These are phyloP conservation scores for Cochlearia excelsa DNA, from an alignment of 345 rosid species.

Conservation along the genomic window DNA sequence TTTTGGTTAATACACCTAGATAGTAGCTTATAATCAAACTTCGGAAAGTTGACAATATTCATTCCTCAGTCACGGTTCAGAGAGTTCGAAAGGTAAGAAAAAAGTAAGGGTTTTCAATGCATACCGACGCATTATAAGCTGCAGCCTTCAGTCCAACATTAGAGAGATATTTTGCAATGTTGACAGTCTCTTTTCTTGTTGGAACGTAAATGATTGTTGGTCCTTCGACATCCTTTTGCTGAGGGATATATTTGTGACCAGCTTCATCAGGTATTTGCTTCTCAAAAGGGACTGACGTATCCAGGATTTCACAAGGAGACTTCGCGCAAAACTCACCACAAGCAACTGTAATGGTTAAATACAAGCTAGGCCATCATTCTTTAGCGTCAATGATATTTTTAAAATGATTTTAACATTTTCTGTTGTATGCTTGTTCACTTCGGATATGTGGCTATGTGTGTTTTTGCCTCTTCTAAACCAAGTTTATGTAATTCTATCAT, in stretches of 20 bases:
- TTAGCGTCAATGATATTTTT: not conserved
- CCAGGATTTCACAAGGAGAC: conserved; percentile 35
- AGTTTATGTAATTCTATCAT: not conserved
- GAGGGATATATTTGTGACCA: conserved; percentile 39
- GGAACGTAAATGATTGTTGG: conserved; percentile 86
- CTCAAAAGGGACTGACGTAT: conserved; percentile 30
- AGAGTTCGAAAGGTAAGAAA: conserved; percentile 1
- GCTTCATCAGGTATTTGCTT: conserved; percentile 34
- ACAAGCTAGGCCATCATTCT: conserved; percentile 1
- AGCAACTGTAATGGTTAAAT: conserved; percentile 49
- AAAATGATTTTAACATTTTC: not conserved
- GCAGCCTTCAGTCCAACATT: conserved; percentile 74
- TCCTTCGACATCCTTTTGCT: conserved; percentile 58
- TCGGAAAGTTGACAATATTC: conserved; percentile 4
- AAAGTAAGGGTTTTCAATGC: not conserved
- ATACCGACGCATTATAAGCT: conserved; percentile 83
- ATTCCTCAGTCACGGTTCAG: not conserved
- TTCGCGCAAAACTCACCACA: conserved; percentile 63
- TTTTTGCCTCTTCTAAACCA: not conserved
- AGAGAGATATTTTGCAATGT: conserved; percentile 62
- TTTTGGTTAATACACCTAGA: not conserved
- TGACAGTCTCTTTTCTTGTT: conserved; percentile 75
- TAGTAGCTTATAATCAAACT: conserved; percentile 13
- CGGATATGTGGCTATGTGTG: not conserved
- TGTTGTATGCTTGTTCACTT: conserved; percentile 17